Conservation (phyloP, 345 rosid genomes). For the Kernera saxatilis region DNA sequence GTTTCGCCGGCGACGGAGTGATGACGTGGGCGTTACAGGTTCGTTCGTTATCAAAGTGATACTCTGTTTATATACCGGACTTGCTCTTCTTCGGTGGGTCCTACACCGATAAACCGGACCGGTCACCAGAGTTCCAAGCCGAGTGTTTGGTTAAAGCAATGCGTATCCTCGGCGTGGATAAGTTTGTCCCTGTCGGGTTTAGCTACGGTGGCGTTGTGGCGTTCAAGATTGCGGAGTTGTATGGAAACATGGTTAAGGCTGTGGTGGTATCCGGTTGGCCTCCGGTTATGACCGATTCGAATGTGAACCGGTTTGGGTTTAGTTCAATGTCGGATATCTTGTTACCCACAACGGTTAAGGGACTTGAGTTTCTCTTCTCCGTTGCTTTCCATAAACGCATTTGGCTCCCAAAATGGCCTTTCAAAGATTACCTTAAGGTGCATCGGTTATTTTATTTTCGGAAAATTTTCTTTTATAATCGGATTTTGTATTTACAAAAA, state of each 20-base stretch:
- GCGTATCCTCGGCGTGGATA: conserved; percentile 37
- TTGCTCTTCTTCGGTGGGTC: conserved; percentile 80
- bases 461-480: not conserved
- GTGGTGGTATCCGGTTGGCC: conserved; percentile 71
- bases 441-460: not conserved
- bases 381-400: conserved; percentile 58
- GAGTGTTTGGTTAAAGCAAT: conserved; percentile 47
- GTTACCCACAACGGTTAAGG: conserved; percentile 61
- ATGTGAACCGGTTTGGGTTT: conserved; percentile 50
- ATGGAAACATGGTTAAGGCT: conserved; percentile 42
- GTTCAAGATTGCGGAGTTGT: conserved; percentile 60
- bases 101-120: conserved; percentile 55
- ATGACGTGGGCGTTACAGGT: conserved; percentile 88
- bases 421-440: conserved; percentile 75
- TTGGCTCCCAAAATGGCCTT: conserved; percentile 70
- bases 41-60: conserved; percentile 42
- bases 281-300: conserved; percentile 55
- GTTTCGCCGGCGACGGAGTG: conserved; percentile 74
- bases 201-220: conserved; percentile 78
- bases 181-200: conserved; percentile 48
- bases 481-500: not conserved
- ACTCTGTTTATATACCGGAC: conserved; percentile 73
- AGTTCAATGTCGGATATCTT: conserved; percentile 65
- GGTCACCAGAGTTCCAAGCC: conserved; percentile 57
- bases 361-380: conserved; percentile 56